These are phyloP conservation scores for Uncinocarpus reesii DNA, from an alignment of 2,329 filamentous ascomycete genomes.

Conservation along the genomic window DNA sequence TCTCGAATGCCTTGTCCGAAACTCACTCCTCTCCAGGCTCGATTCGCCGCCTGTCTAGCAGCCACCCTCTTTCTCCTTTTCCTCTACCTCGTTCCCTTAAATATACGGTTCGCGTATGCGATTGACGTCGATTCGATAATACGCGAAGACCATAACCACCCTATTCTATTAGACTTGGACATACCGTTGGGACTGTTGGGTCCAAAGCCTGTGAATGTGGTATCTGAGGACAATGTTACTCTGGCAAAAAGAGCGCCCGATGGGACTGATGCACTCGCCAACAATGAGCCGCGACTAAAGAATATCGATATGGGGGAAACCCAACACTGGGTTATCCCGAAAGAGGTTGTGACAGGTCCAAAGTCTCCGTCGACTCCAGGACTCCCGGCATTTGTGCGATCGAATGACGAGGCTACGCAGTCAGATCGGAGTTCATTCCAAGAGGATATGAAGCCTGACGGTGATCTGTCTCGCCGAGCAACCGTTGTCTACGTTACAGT, in stretches of 20 bases:
- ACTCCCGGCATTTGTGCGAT: conserved; percentile 10
- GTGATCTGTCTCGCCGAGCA: conserved; percentile 24
- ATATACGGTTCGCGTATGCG: conserved; percentile 53
- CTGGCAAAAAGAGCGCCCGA: conserved; percentile 50
- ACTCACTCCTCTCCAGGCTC: conserved; percentile 60
- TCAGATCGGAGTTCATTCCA: conserved; percentile 9
- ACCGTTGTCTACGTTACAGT: conserved; percentile 65
- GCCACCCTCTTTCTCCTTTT: conserved; percentile 51
- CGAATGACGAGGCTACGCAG: conserved; percentile 21
- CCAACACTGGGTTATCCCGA: conserved; percentile 55
- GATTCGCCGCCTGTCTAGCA: conserved; percentile 56
- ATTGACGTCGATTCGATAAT: conserved; percentile 42
- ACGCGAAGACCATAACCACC: conserved; percentile 40
- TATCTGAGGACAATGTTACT: conserved; percentile 28
- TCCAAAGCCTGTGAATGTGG: background rate
- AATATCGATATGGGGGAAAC: conserved; percentile 55
- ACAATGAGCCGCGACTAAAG: conserved; percentile 53
- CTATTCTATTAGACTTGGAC: conserved; percentile 32
- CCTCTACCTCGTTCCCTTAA: conserved; percentile 52
- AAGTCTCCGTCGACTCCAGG: conserved; percentile 27
- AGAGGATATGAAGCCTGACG: conserved; percentile 19
- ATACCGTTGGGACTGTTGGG: background rate
- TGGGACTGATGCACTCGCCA: conserved; percentile 43
- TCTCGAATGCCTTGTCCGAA: conserved; percentile 36
- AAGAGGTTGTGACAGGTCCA: conserved; percentile 43